Evolutionary conservation across 2,329 filamentous ascomycete genomes (phyloP).

Genomic region (Cytospora mali): DNA sequence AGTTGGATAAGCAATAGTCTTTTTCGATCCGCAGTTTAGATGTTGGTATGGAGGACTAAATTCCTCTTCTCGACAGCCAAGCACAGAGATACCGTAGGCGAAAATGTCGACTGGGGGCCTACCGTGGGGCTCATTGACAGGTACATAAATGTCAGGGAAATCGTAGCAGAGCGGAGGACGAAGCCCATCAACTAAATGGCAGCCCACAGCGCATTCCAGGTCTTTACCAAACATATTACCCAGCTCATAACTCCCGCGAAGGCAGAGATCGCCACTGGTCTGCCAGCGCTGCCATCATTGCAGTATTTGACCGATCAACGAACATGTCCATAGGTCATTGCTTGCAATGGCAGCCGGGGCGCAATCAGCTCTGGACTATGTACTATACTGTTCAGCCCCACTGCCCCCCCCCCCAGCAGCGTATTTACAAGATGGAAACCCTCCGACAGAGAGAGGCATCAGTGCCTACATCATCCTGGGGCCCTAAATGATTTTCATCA

Average conservation of each 20-base stretch:
- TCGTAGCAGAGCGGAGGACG: background rate
- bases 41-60: background rate
- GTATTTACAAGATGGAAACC: background rate
- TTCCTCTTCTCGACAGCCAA: background rate
- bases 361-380: background rate
- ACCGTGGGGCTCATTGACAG: conserved; percentile 8
- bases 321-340: background rate
- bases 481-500: background rate
- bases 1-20: conserved; percentile 1
- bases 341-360: background rate
- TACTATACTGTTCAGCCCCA: background rate
- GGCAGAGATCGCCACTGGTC: background rate
- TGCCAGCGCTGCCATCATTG: background rate
- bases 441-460: background rate
- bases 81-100: background rate
- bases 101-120: background rate
- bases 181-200: background rate
- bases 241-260: background rate
- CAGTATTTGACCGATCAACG: background rate
- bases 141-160: background rate
- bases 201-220: background rate
- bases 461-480: background rate
- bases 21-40: background rate
- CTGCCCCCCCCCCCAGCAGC: background rate
- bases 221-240: background rate